Base-by-base conservation (phyloP, 768 basidiomycete genomes). In the Lenzites betulinus region DNA sequence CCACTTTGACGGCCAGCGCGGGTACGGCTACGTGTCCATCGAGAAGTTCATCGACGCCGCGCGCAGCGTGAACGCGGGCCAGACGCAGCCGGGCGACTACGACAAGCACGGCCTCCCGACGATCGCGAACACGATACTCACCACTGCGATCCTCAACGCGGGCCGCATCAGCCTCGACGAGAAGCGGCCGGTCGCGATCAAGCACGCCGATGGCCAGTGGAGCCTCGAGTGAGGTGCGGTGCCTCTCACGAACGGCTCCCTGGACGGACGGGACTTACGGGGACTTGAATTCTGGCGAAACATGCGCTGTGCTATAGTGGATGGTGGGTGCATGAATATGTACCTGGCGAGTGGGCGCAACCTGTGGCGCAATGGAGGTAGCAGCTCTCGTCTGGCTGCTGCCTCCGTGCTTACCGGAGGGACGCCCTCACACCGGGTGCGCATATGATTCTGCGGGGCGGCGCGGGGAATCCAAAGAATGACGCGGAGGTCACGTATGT, bases 1-100 rank as follows among this genome's bases (percentile, higher is more conserved):
- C 7, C 89, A 93, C 75, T 96, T 97, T 70, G 95, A 96, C 69
- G 95, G 95, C 28, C 95, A 95, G 76, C 84, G 89, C 58, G 94
- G 94, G 16, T 97, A 97, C 73, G 95, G 91, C 62, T 87, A 96
- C 72, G 79, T 95, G 67, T 94, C 92, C 18, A 91, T 95, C 67
- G 93, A 93, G 75, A 95, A 91, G 75, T 95, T 95, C 75, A 78
- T 96, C 71, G 93, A 92, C 70, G 91, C 90, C 18, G 86, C 88
- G 43, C 83, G 88, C 52, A 82, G 80, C 62, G 90, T 95, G 67
- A 93, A 94, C 69, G 85, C 88, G 23, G 85, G 88, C 8, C 70
- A 79, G 54, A 77, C 83, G 51, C 81, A 82, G 70, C 84, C 93
- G 22, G 78, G 72, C 35, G 88, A 91, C 59, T 96, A 87, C 74